phyloP scores from a whole-genome alignment of 2,329 filamentous ascomycete genomes.

The Periglandula ipomoeae region DNA sequence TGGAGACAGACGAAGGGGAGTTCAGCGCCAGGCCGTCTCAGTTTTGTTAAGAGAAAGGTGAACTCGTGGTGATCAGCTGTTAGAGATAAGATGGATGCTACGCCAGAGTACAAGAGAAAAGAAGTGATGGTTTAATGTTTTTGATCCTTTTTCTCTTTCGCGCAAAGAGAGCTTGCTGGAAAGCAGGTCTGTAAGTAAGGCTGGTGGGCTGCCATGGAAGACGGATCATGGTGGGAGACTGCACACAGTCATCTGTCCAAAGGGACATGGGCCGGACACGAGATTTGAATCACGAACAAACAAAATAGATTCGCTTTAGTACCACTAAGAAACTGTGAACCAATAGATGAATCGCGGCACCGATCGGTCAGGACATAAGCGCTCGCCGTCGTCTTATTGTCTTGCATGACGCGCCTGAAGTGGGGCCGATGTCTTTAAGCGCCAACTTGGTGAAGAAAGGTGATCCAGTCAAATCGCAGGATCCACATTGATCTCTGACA shows the following conservation, averaged over 20 bases:
- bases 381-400: neutral
- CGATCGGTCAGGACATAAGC: neutral
- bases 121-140: too few relatives aligned
- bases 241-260: neutral
- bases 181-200: neutral
- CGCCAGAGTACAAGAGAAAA: neutral
- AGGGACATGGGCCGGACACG: neutral
- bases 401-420: neutral
- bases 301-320: neutral
- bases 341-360: slow-evolving; percentile 1
- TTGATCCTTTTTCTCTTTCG: too few relatives aligned
- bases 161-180: too few relatives aligned
- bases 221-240: neutral
- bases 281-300: neutral
- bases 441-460: neutral
- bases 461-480: slow-evolving; percentile 1
- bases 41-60: too few relatives aligned
- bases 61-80: too few relatives aligned
- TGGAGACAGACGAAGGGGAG: too few relatives aligned
- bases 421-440: neutral
- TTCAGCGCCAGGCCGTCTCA: too few relatives aligned
- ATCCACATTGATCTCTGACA: neutral
- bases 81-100: too few relatives aligned
- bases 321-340: neutral
- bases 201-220: neutral